Conservation (phyloP, 2,329 filamentous ascomycete genomes). For the Aspergillus sp. region DNA sequence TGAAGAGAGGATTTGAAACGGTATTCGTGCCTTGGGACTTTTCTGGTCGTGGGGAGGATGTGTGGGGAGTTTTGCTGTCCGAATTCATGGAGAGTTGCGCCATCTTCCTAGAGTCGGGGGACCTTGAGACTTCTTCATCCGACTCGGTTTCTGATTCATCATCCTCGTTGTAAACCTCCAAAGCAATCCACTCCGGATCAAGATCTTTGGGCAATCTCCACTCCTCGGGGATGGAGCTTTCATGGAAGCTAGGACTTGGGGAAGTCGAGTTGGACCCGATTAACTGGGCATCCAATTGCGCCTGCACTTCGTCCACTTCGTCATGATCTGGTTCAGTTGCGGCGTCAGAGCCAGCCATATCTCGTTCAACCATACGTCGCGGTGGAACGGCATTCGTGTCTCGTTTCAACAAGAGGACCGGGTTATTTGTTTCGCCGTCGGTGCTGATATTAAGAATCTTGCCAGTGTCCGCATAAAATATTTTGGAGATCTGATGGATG, state of each 20-base stretch:
- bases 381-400: constrained; percentile 65
- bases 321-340: constrained; percentile 30
- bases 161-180: constrained; percentile 75
- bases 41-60: constrained; percentile 22
- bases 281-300: constrained; percentile 41
- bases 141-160: constrained; percentile 57
- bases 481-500: constrained; percentile 77
- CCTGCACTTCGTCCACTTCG: constrained; percentile 42
- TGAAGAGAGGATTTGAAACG: constrained; percentile 50
- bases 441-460: constrained; percentile 81
- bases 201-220: constrained; percentile 71
- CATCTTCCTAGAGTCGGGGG: constrained; percentile 44
- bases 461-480: constrained; percentile 90
- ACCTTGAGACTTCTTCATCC: constrained; percentile 34
- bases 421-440: constrained; percentile 68
- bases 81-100: constrained; percentile 48
- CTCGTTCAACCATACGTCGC: constrained; percentile 56
- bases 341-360: constrained; percentile 37
- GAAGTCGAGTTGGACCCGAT: constrained; percentile 16
- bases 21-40: constrained; percentile 24
- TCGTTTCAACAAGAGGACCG: constrained; percentile 72
- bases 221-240: constrained; percentile 37
- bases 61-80: constrained; percentile 25
- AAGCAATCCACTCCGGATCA: constrained; percentile 86
- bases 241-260: constrained; percentile 23